Conservation (phyloP, 345 rosid species). For the Pseudoturritis turrita region DNA sequence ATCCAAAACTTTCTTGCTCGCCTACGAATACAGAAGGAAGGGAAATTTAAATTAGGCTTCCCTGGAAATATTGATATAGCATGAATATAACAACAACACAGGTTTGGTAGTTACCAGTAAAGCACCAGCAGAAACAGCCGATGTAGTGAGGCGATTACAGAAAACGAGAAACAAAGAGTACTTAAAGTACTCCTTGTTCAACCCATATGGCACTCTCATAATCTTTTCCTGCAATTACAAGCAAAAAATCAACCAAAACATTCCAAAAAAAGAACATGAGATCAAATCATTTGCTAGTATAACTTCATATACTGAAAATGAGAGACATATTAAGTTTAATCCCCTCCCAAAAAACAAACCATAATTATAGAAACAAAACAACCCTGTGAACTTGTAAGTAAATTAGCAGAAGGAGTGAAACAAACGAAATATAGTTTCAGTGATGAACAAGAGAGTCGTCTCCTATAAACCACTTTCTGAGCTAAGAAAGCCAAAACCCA, state of each 20-base stretch:
- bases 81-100: background rate
- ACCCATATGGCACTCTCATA: conserved; percentile 91
- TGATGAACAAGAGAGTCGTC: background rate
- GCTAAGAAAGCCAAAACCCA: background rate
- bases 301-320: background rate
- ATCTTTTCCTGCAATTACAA: conserved; percentile 68
- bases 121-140: conserved; percentile 78
- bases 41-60: background rate
- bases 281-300: background rate
- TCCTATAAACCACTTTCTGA: background rate
- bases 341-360: background rate
- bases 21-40: conserved; percentile 39
- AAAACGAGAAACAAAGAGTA: conserved; percentile 88
- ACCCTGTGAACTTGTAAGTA: background rate
- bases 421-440: no score
- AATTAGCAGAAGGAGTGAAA: background rate
- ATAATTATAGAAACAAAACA: background rate
- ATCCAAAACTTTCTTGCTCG: conserved; percentile 71
- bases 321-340: background rate
- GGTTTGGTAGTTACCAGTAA: conserved; percentile 45
- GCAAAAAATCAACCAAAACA: background rate
- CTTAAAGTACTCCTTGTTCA: conserved; percentile 70
- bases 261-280: background rate
- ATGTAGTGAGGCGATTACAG: conserved; percentile 84
- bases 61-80: background rate